phyloP scores from a whole-genome alignment of 805 yeast genomes.

The Kluyveromyces nonfermentans region DNA sequence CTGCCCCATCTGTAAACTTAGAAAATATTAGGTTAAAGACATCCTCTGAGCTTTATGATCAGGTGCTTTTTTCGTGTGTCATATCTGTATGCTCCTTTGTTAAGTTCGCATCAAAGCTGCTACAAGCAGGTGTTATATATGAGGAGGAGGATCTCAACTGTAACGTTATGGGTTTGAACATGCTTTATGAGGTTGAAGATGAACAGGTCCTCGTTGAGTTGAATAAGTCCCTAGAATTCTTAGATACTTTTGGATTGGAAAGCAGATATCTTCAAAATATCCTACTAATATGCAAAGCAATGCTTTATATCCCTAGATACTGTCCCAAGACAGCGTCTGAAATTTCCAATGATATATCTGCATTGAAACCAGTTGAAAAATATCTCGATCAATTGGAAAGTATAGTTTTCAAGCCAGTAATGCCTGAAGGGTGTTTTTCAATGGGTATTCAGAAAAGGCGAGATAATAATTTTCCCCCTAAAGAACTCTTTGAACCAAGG shows the following conservation, averaged over 20 bases:
- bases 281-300: conserved; percentile 12
- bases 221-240: background rate
- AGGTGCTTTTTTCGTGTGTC: conserved; percentile 41
- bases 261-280: conserved; percentile 13
- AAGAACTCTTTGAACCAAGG: conserved; percentile 25
- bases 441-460: conserved; percentile 38
- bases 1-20: conserved; percentile 11
- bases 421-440: conserved; percentile 34
- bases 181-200: conserved; percentile 20
- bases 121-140: conserved; percentile 48
- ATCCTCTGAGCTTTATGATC: conserved; percentile 34
- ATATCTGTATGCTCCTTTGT: conserved; percentile 48
- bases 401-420: background rate
- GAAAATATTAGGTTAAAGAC: conserved; percentile 12
- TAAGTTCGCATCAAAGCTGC: conserved; percentile 36
- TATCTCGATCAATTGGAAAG: background rate
- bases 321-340: background rate
- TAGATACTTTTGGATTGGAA: conserved; percentile 8
- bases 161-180: conserved; percentile 47
- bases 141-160: conserved; percentile 73
- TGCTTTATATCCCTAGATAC: conserved; percentile 10
- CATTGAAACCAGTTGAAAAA: conserved; percentile 1
- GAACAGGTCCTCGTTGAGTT: conserved; percentile 1
- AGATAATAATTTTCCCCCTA: conserved; percentile 41
- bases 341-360: background rate